Evolutionary conservation across 2,329 filamentous ascomycete genomes (phyloP).

Genomic region (Xylaria sp.): DNA sequence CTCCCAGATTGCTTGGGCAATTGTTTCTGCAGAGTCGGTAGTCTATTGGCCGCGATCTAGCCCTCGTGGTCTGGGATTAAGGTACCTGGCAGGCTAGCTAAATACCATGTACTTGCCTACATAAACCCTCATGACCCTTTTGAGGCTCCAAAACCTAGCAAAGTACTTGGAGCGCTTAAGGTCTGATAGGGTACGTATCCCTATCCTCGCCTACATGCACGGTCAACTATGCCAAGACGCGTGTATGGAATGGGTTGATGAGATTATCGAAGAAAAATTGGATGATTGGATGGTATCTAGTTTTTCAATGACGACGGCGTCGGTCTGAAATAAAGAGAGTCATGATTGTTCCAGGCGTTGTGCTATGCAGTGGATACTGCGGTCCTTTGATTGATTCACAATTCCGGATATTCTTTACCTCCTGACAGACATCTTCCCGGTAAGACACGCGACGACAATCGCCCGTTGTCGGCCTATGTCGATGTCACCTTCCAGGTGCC

Average conservation of each 20-base stretch:
- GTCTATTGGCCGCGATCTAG: slow-evolving; percentile 12
- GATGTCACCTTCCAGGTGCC: neutral
- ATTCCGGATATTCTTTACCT: neutral
- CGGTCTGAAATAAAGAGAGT: neutral
- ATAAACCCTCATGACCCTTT: neutral
- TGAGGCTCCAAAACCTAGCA: slow-evolving; percentile 9
- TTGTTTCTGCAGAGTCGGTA: slow-evolving; percentile 1
- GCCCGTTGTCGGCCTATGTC: neutral
- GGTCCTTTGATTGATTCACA: slow-evolving; percentile 6
- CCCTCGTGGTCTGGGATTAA: slow-evolving; percentile 19
- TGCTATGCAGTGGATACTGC: slow-evolving; percentile 7
- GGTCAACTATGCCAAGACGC: too few species aligned
- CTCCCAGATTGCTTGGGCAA: slow-evolving; percentile 7
- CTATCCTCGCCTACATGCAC: neutral
- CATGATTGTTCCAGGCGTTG: neutral
- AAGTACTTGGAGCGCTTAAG: neutral
- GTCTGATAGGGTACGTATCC: neutral
- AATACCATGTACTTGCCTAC: neutral
- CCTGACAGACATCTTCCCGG: neutral
- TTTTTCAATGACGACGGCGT: too few species aligned
- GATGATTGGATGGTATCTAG: too few species aligned
- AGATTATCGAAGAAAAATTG: too few species aligned
- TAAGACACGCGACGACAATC: slow-evolving; percentile 4
- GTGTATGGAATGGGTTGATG: too few species aligned
- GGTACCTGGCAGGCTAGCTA: slow-evolving; percentile 23